Percentiles rank a stretch among this genome's conserved stretches.
These are phyloP conservation scores for Chimonanthus praecox DNA, from an alignment of 164 flowering plant genomes.

Conservation along the genomic window DNA sequence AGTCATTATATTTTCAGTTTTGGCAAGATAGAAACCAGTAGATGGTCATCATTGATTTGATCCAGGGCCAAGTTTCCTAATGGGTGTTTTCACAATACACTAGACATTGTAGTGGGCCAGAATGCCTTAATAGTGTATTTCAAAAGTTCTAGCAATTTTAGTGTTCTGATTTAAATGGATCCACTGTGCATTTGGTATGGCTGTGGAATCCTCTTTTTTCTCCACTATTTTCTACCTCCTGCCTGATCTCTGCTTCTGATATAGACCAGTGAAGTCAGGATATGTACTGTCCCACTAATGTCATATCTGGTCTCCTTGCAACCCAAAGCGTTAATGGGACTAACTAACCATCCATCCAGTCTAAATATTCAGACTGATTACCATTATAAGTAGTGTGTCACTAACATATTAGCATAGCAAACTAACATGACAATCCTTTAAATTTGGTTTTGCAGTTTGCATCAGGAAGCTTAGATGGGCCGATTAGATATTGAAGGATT, in stretches of 20 bases:
- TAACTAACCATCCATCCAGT: not conserved
- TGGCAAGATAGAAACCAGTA: no score
- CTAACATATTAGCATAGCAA: not conserved
- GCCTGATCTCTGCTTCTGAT: not conserved
- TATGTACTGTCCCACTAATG: not conserved
- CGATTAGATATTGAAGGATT: conserved; percentile 55
- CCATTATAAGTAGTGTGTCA: not conserved
- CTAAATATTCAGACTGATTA: not conserved
- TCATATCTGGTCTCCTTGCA: not conserved
- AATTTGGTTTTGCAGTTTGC: conserved; percentile 67
- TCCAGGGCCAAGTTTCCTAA: no score
- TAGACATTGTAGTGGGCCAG: no score
- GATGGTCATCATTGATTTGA: no score
- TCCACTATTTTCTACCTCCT: not conserved
- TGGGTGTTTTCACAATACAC: no score
- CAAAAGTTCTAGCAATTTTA: no score
- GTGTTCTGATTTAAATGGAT: not conserved
- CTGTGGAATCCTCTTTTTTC: not conserved
- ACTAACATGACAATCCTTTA: not conserved
- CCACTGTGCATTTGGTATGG: not conserved
- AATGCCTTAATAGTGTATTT: no score
- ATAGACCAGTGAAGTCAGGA: not conserved
- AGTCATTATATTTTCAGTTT: no score
- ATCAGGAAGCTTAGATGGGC: conserved; percentile 94
- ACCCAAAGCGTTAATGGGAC: not conserved